Conservation (phyloP, 2,329 filamentous ascomycete genomes). For the Fusarium bulbicola region DNA sequence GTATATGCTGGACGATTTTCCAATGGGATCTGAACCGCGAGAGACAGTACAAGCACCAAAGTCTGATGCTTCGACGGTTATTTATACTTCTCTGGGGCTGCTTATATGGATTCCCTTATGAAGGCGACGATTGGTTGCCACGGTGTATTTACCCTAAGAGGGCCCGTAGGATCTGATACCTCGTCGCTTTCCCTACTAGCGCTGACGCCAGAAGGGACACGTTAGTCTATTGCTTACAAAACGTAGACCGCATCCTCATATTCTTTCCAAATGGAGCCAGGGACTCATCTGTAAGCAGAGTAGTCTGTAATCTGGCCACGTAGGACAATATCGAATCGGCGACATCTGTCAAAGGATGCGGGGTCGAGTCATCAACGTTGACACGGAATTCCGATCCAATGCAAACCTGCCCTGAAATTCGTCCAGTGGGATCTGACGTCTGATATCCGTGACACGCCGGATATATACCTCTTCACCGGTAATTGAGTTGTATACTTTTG, state of each 20-base stretch:
- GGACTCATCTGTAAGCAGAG: background rate
- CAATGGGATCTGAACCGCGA: accelerated
- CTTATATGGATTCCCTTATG: no score
- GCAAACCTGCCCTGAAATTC: accelerated
- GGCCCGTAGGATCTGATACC: background rate
- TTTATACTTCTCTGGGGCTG: background rate
- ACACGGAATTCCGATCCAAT: background rate
- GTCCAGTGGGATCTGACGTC: no score
- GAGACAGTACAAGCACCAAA: background rate
- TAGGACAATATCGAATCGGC: background rate
- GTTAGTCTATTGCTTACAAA: background rate
- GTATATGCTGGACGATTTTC: background rate
- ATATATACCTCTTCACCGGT: background rate
- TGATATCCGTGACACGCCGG: background rate
- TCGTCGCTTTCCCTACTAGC: background rate
- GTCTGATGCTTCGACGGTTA: accelerated
- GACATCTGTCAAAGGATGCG: accelerated
- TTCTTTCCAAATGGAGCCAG: background rate
- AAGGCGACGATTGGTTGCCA: background rate
- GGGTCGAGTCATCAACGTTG: background rate
- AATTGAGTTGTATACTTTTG: background rate
- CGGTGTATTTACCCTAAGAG: background rate
- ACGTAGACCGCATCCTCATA: accelerated
- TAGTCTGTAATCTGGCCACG: no score
- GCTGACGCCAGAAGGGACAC: background rate